Conservation (phyloP, 2,329 filamentous ascomycete genomes). For the Fusarium sp. region DNA sequence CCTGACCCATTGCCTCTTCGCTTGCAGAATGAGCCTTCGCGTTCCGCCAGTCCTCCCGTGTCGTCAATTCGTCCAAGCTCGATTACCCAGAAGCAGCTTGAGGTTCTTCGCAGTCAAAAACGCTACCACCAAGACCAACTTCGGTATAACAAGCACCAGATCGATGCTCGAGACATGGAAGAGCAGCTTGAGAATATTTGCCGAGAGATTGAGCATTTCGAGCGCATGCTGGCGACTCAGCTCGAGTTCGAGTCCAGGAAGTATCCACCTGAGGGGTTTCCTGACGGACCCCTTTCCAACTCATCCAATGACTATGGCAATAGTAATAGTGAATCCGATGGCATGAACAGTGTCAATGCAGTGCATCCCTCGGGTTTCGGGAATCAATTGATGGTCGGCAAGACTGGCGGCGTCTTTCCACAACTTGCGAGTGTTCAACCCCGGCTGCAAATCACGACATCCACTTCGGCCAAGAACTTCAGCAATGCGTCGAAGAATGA, state of each 20-base stretch:
- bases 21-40: neutral
- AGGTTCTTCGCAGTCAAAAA: slow-evolving; percentile 59
- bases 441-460: slow-evolving; percentile 35
- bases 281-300: slow-evolving; percentile 22
- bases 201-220: slow-evolving; percentile 60
- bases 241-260: slow-evolving; percentile 54
- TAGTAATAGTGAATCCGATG: slow-evolving; percentile 6
- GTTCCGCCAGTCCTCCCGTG: slow-evolving; percentile 51
- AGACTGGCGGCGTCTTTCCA: neutral
- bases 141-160: slow-evolving; percentile 68
- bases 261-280: slow-evolving; percentile 50
- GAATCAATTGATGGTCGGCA: slow-evolving; percentile 12
- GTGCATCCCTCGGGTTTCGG: slow-evolving; percentile 3
- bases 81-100: slow-evolving; percentile 67
- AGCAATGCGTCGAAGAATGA: slow-evolving; percentile 23
- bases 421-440: slow-evolving; percentile 39
- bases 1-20: neutral
- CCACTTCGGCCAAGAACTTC: slow-evolving; percentile 30
- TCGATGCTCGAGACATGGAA: slow-evolving; percentile 64
- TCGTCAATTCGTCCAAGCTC: slow-evolving; percentile 69
- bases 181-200: slow-evolving; percentile 51
- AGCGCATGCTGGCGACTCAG: slow-evolving; percentile 55
- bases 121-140: slow-evolving; percentile 66
- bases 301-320: slow-evolving; percentile 4
- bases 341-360: neutral